Evolutionary conservation across 345 rosid genomes (phyloP), one percentile per base, ranked within the genome.

Genomic region (Stellera chamaejasme): DNA sequence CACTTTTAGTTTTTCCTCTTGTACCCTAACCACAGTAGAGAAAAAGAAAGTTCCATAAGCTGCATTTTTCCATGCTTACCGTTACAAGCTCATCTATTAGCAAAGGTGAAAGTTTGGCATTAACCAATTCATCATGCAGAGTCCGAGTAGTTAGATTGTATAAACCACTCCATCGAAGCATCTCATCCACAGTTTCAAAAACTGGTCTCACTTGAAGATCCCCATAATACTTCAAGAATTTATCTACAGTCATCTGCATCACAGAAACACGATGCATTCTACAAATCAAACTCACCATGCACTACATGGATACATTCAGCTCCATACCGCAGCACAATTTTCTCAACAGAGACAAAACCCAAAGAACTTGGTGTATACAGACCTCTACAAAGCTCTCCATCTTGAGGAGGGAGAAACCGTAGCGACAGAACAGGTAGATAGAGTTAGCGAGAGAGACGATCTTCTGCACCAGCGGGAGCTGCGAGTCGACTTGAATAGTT

Each of bases 81-180:
- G 99, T 82, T 66, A 78, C 62, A 5, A 93, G 84, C 61, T 93
- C 97, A 15, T 79, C 64, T 43, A 74, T 78, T 66, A 93, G 54
- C 49, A 75, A 62, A 2, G 94, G 83, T 52, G 86, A 81, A 53
- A 89, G 48, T 45, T 74, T 75, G 50, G 39, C 56, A 39, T 66
- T 71, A 59, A 68, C 27, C 70, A 89, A 56, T 36, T 79, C 79
- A 11, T 86, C 90, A n/a, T 65, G 69, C 77, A 89, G 72, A 59
- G 80, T 77, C 47, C 58, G 54, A 44, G 71, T 67, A 3, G 99
- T 93, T 70, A 89, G 96, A 72, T 80, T 62, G 65, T 74, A 80
- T 73, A 93, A 68, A 52, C 82, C 94, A 15, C 84, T 77, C 97
- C 99, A 93, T 58, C 82, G 72, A 47, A 93, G 91, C 99, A 93